Base-by-base conservation (phyloP, 805 yeast species). In the Cyberlindnera lachancei region DNA sequence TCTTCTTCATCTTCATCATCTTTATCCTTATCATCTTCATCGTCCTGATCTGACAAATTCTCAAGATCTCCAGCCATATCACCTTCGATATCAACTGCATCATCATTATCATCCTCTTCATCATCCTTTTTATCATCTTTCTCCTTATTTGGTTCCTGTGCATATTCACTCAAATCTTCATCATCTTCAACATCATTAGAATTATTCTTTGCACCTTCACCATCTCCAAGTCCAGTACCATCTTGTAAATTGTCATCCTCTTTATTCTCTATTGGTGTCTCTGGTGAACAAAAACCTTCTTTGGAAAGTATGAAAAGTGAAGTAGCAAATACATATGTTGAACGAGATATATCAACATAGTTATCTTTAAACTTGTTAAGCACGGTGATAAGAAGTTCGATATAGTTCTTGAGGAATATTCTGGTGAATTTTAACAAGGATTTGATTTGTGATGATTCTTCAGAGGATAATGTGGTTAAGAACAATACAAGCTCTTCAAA, bases 1-100 rank as follows among this genome's bases (percentile, higher is more conserved):
- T 75, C 74, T 6, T 75, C 74, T 6, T 75, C 75, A 3, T 70
- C 70, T 2, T 64, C 64, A 2, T 63, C 66, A 4, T 66, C 68
- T 1, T 66, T 68, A 9, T 66, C 69, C n/a, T 72, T 75, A 18
- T 66, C 69, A 9, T 73, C 76, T 13, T 66, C 63, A 13, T 70
- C 69, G 15, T 76, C 82, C 52, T 77, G 79, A 35, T 73, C 80
- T 8, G 87, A 75, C 11, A 76, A 67, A 42, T 88, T 87, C 56
- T 90, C 96, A 7, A 80, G 56, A 18, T 85, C 77, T 34, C 98
- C 98, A 16, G 92, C 96, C 94, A 92, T 85, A 47, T 92, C 97
- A 22, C 96, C 96, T 47, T 88, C 95, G 53, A 88, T 83, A 30
- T 86, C 95, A 28, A 84, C 87, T 5, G 96, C 96, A 53, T 86